Evolutionary conservation across 768 basidiomycete genomes (phyloP), one percentile per base, ranked within the genome.

Genomic region (Termitomyces sp.): DNA sequence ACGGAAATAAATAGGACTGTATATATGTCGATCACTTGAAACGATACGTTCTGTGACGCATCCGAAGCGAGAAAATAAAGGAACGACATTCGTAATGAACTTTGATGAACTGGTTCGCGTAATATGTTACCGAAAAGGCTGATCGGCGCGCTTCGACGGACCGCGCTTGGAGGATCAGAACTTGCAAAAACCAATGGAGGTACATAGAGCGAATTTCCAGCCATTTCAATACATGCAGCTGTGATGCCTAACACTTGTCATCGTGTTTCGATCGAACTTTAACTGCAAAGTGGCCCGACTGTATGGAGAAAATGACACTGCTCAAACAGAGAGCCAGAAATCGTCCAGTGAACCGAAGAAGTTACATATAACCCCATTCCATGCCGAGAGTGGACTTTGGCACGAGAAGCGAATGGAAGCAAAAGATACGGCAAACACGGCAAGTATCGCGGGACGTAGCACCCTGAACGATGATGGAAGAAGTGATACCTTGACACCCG

Each of bases 381-480:
- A 10, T 41, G 40, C 52, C 43, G 56, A 48, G 48, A 35, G 49
- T 40, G 17, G 21, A 55, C 21, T 50, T 43, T 56, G 57, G 55
- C 48, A 59, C 17, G 28, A 61, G 58, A 62, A 62, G 49, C 58
- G 44, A 57, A 44, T 45, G 33, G 55, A 60, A 55, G 57, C 54
- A 58, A 58, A 43, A 41, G 4, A 47, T 23, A 60, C 54, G 45
- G 52, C 48, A 48, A 53, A 40, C 14, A 58, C 56, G 48, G 44
- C 50, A 55, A 62, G 56, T 57, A 57, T 62, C 56, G 61, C 61
- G 61, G 61, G 57, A 57, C 51, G 61, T 38, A 41, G 49, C 33
- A 55, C 21, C 53, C 37, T 62, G 48, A 40, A 21, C 47, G 48
- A 50, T 54, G 53, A 53, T 58, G 38, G 57, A 61, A 55, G 53